A percentile compares a stretch with the other conserved stretches of the same genome.
phyloP scores from a whole-genome alignment of 169 alveolate genomes.

The Cryptosporidium andersoni region DNA sequence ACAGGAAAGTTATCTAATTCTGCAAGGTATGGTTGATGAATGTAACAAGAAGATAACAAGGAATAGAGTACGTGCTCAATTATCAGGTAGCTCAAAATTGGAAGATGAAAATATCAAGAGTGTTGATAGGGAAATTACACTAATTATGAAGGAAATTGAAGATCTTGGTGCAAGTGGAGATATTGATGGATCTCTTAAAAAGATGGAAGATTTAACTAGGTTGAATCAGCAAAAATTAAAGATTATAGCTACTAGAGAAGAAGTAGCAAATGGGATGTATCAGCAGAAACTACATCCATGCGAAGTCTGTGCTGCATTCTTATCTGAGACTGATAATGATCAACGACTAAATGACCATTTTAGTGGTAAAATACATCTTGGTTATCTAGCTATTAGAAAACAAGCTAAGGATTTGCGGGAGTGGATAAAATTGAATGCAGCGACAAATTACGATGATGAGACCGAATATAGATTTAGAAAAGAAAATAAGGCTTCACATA shows the following conservation, averaged over 20 bases:
- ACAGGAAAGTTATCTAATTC: slow-evolving; percentile 76
- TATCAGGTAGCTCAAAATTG: slow-evolving; percentile 58
- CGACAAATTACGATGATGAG: background rate
- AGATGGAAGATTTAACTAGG: slow-evolving; percentile 78
- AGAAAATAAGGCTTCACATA: slow-evolving; percentile 4
- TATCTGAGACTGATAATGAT: slow-evolving; percentile 80
- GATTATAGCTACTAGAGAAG: slow-evolving; percentile 74
- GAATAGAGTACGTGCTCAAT: slow-evolving; percentile 52
- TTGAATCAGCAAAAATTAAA: slow-evolving; percentile 77
- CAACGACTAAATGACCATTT: slow-evolving; percentile 82
- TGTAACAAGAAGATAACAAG: slow-evolving; percentile 79
- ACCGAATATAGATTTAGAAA: background rate
- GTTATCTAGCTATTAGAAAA: slow-evolving; percentile 81
- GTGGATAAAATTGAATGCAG: slow-evolving; percentile 9
- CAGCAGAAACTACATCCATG: slow-evolving; percentile 83
- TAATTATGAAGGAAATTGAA: slow-evolving; percentile 61
- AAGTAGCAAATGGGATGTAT: slow-evolving; percentile 78
- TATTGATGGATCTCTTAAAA: slow-evolving; percentile 79
- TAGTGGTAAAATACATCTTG: slow-evolving; percentile 82
- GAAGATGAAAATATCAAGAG: slow-evolving; percentile 51
- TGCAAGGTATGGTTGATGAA: slow-evolving; percentile 81
- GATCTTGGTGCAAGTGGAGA: slow-evolving; percentile 78
- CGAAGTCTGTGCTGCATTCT: slow-evolving; percentile 84
- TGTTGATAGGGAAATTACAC: slow-evolving; percentile 47
- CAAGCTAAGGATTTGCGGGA: slow-evolving; percentile 59